Base-by-base conservation (phyloP, 2,329 filamentous ascomycete species). In the Trichoderma cornu-damae region DNA sequence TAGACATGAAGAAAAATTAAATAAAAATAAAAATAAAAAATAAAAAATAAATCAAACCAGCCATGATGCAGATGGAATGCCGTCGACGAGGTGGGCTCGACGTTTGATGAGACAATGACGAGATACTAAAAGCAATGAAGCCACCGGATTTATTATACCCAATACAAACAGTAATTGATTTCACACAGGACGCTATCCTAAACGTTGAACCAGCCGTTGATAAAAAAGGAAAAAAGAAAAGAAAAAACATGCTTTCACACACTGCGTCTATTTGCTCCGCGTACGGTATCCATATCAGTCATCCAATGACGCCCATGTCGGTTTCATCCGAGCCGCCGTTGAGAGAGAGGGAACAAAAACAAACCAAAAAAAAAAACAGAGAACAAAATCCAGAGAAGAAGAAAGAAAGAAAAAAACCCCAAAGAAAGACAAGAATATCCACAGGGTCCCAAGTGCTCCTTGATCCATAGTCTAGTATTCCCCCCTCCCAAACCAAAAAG, bases 371-470 rank as follows among this genome's bases (percentile, higher is more conserved):
- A 14, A 32, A 47, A 22, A 11, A 11, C 20, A n/a, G n/a, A n/a
- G n/a, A n/a, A n/a, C n/a, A n/a, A n/a, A n/a, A n/a, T n/a, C n/a
- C n/a, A n/a, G n/a, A n/a, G n/a, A n/a, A n/a, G 7, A 37, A 14
- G n/a, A 3, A 42, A 14, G n/a, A 14, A 28, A 18, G 6, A 44
- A 35, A 37, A 4, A 28, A 12, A 35, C 9, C 7, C 24, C 16
- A 47, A 16, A 47, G 11, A 9, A 14, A 32, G 32, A 22, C n/a
- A 11, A 11, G 22, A 3, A 50, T 58, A 59, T 59, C 61, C 38
- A 57, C 65, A 68, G 62, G 65, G 64, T 64, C 61, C 63, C 44
- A 57, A 43, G 28, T 62, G 59, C 63, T 48, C 63, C 44, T 51
- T 57, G 32, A 51, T 56, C 26, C 18, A 47, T 32, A 50, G 24